Evolutionary conservation across 331 rosid genomes (phyloP), one percentile per base, ranked within the genome.

Genomic region (Quercus tomentella): DNA sequence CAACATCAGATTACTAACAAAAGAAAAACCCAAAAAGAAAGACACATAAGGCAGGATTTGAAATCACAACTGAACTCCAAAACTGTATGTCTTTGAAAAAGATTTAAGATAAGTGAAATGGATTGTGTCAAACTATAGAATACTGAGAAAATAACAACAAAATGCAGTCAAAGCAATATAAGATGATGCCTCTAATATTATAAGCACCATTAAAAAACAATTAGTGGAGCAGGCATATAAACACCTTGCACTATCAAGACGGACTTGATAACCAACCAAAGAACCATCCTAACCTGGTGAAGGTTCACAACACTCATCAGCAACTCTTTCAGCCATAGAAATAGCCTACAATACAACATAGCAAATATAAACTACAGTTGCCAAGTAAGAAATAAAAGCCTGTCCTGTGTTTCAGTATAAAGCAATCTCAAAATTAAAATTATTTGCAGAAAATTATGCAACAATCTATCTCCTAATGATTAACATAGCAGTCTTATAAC

Each of bases 251-350:
- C 92, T 88, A 62, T 92, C 98, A 57, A 95, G 97, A 71, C 98
- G 98, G 77, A 95, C 98, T 89, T 95, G 98, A 88, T 95, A 95
- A 77, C 98, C 98, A 86, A 92, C 88, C 91, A 92, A 80, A 77
- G 98, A 95, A 83, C 97, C 96, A 83, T 88, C 81, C 54, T 90
- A 89, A 82, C 98, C 98, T 6, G 97, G 97, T 84, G 93, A 70
- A 81, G 97, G 88, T 81, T 91, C 98, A 41, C 93, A 90, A 41
- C 98, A 91, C 86, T 95, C 98, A 85, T 91, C 97, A 1, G 96
- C 88, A 21, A 95, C 98, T 86, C 98, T 95, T 78, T 95, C 97
- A 35, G 97, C 98, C 57, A 95, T 97, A 55, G 97, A 91, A 83
- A 92, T 89, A 81, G 98, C 98, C 98, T 93, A 73, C 81, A 81